Conservation (phyloP, 2,329 filamentous ascomycete species). For the Myriangium duriaei region DNA sequence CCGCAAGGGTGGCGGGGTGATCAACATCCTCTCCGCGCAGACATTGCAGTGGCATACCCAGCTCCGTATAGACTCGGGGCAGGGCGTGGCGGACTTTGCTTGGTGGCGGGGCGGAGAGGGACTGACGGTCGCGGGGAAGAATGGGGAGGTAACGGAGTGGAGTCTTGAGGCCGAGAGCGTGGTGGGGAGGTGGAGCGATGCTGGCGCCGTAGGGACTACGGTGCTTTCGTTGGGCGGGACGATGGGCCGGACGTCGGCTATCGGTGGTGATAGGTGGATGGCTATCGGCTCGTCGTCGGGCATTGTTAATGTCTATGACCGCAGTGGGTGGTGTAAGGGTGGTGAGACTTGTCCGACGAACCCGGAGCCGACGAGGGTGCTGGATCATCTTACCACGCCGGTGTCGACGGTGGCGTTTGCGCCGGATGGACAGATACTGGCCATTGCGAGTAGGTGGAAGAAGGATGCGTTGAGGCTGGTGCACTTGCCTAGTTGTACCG, state of each 20-base stretch:
- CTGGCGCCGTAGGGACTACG: constrained; percentile 77
- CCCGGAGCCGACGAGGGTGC: constrained; percentile 58
- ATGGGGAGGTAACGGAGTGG: constrained; percentile 86
- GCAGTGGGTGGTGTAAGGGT: constrained; percentile 43
- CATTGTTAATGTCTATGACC: constrained; percentile 89
- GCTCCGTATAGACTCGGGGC: constrained; percentile 66
- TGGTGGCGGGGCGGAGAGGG: constrained; percentile 86
- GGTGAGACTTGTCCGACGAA: constrained; percentile 40
- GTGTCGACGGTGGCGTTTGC: constrained; percentile 71
- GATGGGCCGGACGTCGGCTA: constrained; percentile 36
- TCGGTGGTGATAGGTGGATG: constrained; percentile 80
- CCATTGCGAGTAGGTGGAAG: constrained; percentile 76
- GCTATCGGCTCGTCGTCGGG: constrained; percentile 76
- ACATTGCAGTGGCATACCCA: constrained; percentile 83
- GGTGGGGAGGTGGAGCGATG: constrained; percentile 74
- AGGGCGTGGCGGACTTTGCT: constrained; percentile 77
- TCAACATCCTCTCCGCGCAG: constrained; percentile 69
- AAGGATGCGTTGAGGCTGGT: constrained; percentile 77
- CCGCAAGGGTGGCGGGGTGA: constrained; percentile 72
- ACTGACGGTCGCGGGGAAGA: constrained; percentile 69
- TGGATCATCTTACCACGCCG: constrained; percentile 81
- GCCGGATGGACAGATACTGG: constrained; percentile 78
- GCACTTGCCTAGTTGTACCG: constrained; percentile 81
- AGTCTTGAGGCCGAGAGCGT: constrained; percentile 56
- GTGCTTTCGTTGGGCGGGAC: constrained; percentile 66